Evolutionary conservation across 495 filamentous ascomycete species (phyloP), one percentile per base, ranked within the genome.

Genomic region (Apiosordaria backusii): DNA sequence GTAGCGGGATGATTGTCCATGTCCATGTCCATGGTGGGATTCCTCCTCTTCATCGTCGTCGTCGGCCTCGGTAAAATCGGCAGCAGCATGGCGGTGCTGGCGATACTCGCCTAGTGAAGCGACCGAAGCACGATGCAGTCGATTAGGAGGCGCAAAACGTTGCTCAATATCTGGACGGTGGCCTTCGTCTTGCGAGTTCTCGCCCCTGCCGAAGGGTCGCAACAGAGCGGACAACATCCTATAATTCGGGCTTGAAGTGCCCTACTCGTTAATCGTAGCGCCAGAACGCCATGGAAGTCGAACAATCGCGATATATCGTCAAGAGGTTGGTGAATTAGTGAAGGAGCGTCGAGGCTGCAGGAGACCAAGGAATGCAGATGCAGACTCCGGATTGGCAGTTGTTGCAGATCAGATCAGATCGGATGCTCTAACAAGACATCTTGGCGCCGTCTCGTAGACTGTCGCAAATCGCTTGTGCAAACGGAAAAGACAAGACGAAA

Each of bases 21-120:
- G 78, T 50, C 82, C 79, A 5, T 70, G 72, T 26, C 77, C 79
- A 52, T 78, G 79, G 22, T 82, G 74, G 4, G 75, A 81, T 7
- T 83, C 79, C 16, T 84, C 78, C 16, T 78, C 76, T 24, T 83
- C 78, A 18, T 82, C 81, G 25, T 83, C 85, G 24, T 82, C 79
- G 27, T 84, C 82, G 22, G 76, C 80, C 72, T 85, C 83, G 50
- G 83, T 86, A 40, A 83, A 86, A 67, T 86, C 84, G 54, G 83
- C 84, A n/a, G 82, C 83, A 52, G 83, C 82, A 72, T 83, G 81
- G 64, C 77, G 81, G 62, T 77, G 76, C 15, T 71, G 75, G 27
- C 64, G 71, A 67, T 81, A 78, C 29, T 77, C 72, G 9, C 59
- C 59, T 22, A 40, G n/a, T 13, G 59, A 40, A 18, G 59, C 59